Conservation (phyloP, 257 asterid species). For the Fraxinus americana region DNA sequence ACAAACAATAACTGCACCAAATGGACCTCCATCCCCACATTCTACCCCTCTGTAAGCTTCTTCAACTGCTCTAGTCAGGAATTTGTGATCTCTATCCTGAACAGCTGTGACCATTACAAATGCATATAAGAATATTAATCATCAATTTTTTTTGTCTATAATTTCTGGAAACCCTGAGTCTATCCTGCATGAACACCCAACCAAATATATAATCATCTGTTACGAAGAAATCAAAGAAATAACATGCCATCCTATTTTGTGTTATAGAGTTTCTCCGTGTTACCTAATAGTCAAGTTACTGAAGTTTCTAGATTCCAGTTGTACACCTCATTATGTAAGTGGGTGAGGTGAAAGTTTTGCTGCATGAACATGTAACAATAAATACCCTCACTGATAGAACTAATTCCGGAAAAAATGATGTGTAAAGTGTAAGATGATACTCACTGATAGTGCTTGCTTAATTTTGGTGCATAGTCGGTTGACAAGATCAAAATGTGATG, state of each 20-base stretch:
- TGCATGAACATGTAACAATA: not conserved
- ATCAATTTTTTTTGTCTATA: constrained; percentile 17
- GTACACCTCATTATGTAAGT: not conserved
- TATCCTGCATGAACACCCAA: not conserved
- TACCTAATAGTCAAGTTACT: not conserved
- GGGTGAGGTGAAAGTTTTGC: not conserved
- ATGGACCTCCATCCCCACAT: constrained; percentile 95
- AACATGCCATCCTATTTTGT: not conserved
- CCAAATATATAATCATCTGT: not conserved
- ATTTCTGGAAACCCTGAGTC: constrained; percentile 15
- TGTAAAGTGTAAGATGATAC: not conserved
- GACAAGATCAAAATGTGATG: not conserved
- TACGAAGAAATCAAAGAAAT: not conserved
- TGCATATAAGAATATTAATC: constrained; percentile 1
- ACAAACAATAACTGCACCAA: constrained; percentile 93
- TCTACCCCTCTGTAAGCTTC: constrained; percentile 98
- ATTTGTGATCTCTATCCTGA: constrained; percentile 88
- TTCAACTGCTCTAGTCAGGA: constrained; percentile 86
- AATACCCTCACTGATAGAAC: not conserved
- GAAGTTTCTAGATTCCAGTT: not conserved
- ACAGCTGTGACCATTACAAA: constrained; percentile 59
- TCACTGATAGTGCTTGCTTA: not conserved
- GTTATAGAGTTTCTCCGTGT: not conserved
- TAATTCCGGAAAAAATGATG: not conserved
- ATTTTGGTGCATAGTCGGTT: not conserved